Conservation (phyloP, 2,329 filamentous ascomycete genomes). For the Cadophora sp. region DNA sequence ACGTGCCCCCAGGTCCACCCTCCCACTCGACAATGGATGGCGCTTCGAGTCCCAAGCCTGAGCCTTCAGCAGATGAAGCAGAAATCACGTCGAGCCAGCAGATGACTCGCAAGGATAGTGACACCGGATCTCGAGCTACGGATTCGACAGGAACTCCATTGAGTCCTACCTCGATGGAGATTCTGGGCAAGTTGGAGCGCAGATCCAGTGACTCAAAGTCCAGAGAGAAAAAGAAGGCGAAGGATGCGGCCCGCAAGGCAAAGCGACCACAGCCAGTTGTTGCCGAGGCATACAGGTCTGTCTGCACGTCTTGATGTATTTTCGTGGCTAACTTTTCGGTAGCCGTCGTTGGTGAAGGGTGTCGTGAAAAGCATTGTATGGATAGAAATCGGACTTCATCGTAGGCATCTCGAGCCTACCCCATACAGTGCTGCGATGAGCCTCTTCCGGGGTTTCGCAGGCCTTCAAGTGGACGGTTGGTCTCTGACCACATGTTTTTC, state of each 20-base stretch:
- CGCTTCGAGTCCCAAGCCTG: background rate
- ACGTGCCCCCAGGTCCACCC: background rate
- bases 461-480: constrained; percentile 41
- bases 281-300: constrained; percentile 48
- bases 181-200: constrained; percentile 38
- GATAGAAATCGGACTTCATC: background rate
- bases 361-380: background rate
- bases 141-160: constrained; percentile 28
- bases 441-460: constrained; percentile 26
- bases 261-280: constrained; percentile 49
- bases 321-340: constrained; percentile 31
- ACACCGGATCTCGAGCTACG: constrained; percentile 11
- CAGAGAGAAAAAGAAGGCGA: constrained; percentile 31
- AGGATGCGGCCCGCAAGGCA: constrained; percentile 44
- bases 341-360: constrained; percentile 49
- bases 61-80: background rate
- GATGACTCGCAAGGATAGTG: constrained; percentile 13
- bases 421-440: constrained; percentile 38
- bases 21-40: background rate
- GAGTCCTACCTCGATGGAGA: constrained; percentile 41
- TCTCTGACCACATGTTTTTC: constrained; percentile 16
- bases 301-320: constrained; percentile 1
- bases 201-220: constrained; percentile 28
- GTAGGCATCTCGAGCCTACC: constrained; percentile 19
- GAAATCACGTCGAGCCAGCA: background rate